Base-by-base conservation (phyloP, 2,329 filamentous ascomycete genomes). In the Tolypocladium paradoxum region DNA sequence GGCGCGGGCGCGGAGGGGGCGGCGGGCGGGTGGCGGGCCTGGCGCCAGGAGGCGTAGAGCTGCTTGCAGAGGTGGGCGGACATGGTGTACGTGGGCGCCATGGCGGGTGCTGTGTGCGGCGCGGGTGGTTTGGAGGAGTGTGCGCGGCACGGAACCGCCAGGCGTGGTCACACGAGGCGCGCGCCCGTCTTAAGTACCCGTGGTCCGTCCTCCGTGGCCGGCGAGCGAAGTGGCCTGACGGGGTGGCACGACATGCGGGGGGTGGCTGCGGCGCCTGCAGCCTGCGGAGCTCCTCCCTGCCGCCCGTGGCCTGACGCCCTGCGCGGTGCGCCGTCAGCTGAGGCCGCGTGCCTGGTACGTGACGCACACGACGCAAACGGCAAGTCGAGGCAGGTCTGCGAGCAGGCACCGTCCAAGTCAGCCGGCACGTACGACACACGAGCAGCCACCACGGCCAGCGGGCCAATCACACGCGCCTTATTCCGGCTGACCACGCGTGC, bases 71-170 rank as follows among this genome's bases (percentile, higher is more conserved):
- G 69, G 61, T 82, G 79, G 60, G 78, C 77, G 18, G 78, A 80
- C 74, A 82, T 81, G 58, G 79, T 81, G 69, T 82, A 79, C 37
- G 79, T 81, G 50, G 77, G 78, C 53, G 77, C 74, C 79, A 82
- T 82, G 40, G 58, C 38, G 37, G 70, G 57, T 49, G n/a, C n/a
- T n/a, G n/a, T n/a, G 20, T 11, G 12, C 20, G 12, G 12, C 14
- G 22, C 22, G 6, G 33, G 27, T 34, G 45, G 45, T 46, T 31
- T 14, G 27, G 11, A 18, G 11, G 31, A 33, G n/a, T 33, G 9
- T 33, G 14, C 5, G 29, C 31, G 7, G 31, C n/a, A n/a, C n/a
- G n/a, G n/a, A n/a, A n/a, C n/a, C n/a, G n/a, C n/a, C n/a, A n/a
- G n/a, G n/a, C n/a, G n/a, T n/a, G n/a, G n/a, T n/a, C n/a, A n/a